Conservation (phyloP, 2,329 filamentous ascomycete genomes). For the Talaromyces sp. region DNA sequence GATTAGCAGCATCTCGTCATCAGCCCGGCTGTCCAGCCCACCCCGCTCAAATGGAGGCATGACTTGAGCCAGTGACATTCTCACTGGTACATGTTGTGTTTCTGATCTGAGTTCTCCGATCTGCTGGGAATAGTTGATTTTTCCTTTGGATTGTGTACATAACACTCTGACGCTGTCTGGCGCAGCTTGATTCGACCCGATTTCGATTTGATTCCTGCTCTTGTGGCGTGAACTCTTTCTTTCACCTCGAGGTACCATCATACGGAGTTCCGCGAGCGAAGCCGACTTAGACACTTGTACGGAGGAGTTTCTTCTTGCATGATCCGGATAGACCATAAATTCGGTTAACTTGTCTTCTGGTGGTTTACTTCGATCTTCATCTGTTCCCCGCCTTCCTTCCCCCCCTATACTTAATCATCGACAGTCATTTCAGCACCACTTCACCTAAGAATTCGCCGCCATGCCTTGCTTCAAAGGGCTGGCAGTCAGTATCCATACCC, state of each 20-base stretch:
- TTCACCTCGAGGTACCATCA: not conserved
- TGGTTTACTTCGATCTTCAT: not conserved
- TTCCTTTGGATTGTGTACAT: not conserved
- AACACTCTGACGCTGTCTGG: not conserved
- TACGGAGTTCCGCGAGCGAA: not conserved
- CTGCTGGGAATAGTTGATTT: not conserved
- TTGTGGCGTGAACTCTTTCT: not conserved
- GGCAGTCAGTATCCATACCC: conserved; percentile 90
- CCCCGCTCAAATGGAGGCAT: conserved; percentile 19
- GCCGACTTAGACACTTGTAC: not conserved
- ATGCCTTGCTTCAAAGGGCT: conserved; percentile 99
- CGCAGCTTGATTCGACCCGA: not conserved
- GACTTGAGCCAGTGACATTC: conserved; percentile 18
- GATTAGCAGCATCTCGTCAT: conserved; percentile 11
- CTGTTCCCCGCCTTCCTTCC: not conserved
- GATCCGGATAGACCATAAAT: not conserved
- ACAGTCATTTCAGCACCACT: not conserved
- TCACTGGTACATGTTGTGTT: conserved; percentile 16
- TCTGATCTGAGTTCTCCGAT: conserved; percentile 5
- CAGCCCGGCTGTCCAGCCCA: conserved; percentile 17
- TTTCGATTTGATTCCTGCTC: not conserved
- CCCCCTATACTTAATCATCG: not conserved
- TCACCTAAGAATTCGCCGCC: conserved; percentile 19
- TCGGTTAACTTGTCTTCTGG: not conserved
- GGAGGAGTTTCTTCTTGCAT: not conserved